Evolutionary conservation across 306 rosid genomes (phyloP).

Genomic region (Erythrophleum fordii): DNA sequence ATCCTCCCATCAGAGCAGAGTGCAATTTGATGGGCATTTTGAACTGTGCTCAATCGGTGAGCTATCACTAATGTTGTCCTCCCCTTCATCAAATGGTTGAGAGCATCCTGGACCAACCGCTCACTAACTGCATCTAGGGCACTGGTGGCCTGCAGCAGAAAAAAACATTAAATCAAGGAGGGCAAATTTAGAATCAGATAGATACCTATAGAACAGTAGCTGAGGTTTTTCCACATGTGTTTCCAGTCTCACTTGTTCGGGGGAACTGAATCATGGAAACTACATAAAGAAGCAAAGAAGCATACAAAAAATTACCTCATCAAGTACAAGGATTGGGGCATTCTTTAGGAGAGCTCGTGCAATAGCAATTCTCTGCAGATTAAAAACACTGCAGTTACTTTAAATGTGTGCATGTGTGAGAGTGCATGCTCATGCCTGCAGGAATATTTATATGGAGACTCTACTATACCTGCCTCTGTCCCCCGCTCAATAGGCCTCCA

Average conservation of each 20-base stretch:
- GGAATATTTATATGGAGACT: slow-evolving; percentile 1
- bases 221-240: neutral
- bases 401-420: neutral
- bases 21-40: slow-evolving; percentile 90
- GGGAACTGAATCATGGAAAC: slow-evolving; percentile 32
- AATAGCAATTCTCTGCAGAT: slow-evolving; percentile 86
- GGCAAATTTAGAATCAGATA: slow-evolving; percentile 7
- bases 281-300: slow-evolving; percentile 19
- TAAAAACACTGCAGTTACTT: slow-evolving; percentile 36
- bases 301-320: slow-evolving; percentile 59
- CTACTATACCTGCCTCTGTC: slow-evolving; percentile 87
- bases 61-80: slow-evolving; percentile 94
- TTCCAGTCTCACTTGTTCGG: slow-evolving; percentile 22
- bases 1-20: slow-evolving; percentile 70
- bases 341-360: slow-evolving; percentile 91
- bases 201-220: neutral
- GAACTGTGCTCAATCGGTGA: slow-evolving; percentile 91
- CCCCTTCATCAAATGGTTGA: slow-evolving; percentile 78
- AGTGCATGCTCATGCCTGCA: slow-evolving; percentile 3
- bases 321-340: slow-evolving; percentile 88
- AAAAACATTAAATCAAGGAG: slow-evolving; percentile 31
- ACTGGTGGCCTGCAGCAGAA: slow-evolving; percentile 79
- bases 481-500: slow-evolving; percentile 93
- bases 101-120: slow-evolving; percentile 87
- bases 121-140: slow-evolving; percentile 90